These are phyloP conservation scores for Neoboletus subvelutipes DNA, from an alignment of 768 basidiomycete species.

Conservation along the genomic window DNA sequence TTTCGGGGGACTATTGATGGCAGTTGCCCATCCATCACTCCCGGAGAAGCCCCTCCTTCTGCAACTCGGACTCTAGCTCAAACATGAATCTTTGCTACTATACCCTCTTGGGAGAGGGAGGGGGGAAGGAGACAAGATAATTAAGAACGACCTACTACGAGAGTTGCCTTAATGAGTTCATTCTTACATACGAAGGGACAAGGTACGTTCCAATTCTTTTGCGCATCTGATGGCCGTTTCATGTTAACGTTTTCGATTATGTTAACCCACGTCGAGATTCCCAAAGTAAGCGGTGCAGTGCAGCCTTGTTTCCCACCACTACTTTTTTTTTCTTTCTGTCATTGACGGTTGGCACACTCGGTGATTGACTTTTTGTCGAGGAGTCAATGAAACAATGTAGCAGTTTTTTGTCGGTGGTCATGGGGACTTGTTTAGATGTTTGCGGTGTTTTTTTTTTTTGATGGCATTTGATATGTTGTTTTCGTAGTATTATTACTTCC, in stretches of 20 bases:
- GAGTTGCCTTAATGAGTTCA: background rate
- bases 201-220: conserved; percentile 2
- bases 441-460: background rate
- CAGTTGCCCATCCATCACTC: conserved; percentile 9
- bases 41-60: background rate
- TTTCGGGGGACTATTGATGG: background rate
- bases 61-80: background rate
- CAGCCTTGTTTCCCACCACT: background rate
- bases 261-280: conserved; percentile 3
- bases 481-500: background rate
- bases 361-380: background rate
- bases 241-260: conserved; percentile 15
- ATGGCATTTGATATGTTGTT: background rate
- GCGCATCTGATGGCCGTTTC: conserved; percentile 24
- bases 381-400: background rate
- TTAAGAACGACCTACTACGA: background rate
- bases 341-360: background rate
- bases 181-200: conserved; percentile 13
- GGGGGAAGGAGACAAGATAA: background rate
- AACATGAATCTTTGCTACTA: background rate
- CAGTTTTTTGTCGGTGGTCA: background rate
- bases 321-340: too few relatives aligned
- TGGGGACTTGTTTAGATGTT: background rate
- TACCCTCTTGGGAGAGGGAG: background rate
- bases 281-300: background rate